Conservation (phyloP, 2,329 filamentous ascomycete species). For the Emmonsia crescens region DNA sequence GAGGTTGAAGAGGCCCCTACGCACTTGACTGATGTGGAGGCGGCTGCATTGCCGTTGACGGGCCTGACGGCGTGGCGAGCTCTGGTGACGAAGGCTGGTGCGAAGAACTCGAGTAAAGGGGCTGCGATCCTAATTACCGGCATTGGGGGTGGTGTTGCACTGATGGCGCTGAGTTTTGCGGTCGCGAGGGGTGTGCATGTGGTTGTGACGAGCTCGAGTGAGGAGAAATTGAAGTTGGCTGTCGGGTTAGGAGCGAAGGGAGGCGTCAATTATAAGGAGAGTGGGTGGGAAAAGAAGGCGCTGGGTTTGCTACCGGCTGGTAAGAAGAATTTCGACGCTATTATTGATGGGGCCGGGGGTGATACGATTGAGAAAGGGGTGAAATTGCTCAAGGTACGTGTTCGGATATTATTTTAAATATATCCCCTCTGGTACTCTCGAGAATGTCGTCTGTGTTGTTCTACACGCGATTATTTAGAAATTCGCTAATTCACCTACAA, state of each 20-base stretch:
- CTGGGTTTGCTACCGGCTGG: constrained; percentile 46
- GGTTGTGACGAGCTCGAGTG: constrained; percentile 67
- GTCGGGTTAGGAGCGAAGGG: constrained; percentile 60
- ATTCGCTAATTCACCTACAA: neutral
- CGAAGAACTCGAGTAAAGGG: constrained; percentile 43
- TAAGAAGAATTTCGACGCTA: constrained; percentile 62
- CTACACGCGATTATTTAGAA: neutral
- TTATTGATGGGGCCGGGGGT: constrained; percentile 85
- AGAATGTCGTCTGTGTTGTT: neutral
- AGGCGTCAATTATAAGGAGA: constrained; percentile 71
- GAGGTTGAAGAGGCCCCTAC: constrained; percentile 67
- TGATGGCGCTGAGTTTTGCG: constrained; percentile 71
- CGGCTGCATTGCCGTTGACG: constrained; percentile 72
- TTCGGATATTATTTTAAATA: constrained; percentile 12
- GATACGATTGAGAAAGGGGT: constrained; percentile 62
- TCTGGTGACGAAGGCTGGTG: constrained; percentile 63
- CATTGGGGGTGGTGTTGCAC: constrained; percentile 83
- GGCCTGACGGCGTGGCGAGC: constrained; percentile 85
- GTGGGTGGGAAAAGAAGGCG: constrained; percentile 72
- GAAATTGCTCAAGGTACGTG: constrained; percentile 54
- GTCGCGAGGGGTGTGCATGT: constrained; percentile 63
- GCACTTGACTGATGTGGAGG: constrained; percentile 63
- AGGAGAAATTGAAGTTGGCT: constrained; percentile 65
- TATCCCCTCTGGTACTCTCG: neutral
- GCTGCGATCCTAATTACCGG: constrained; percentile 77